Evolutionary conservation across 1,284 basidiomycete species (phyloP).

Genomic region (Sporisorium graminicola): DNA sequence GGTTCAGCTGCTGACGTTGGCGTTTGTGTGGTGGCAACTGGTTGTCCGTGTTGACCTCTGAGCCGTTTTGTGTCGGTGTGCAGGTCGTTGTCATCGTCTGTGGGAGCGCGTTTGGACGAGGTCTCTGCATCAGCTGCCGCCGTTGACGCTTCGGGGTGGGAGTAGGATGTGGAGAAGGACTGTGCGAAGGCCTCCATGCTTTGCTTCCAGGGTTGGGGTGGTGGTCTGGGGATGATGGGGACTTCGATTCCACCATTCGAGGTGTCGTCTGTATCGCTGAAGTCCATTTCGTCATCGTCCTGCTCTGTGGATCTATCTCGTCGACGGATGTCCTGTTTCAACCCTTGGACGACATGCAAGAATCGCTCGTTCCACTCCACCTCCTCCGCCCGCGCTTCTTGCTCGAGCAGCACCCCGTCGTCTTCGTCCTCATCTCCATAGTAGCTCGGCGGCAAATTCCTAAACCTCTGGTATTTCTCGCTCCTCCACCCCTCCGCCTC

Average conservation of each 20-base stretch:
- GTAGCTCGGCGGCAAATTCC: constrained; percentile 86
- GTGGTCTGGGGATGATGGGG: constrained; percentile 50
- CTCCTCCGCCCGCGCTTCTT: constrained; percentile 50
- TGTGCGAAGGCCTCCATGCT: constrained; percentile 16
- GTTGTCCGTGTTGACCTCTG: constrained; percentile 10
- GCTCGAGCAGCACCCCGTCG: constrained; percentile 77
- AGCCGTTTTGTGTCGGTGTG: constrained; percentile 14
- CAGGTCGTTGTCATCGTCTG: not conserved
- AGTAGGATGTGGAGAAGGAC: constrained; percentile 4
- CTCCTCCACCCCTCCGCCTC: constrained; percentile 81
- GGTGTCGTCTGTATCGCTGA: constrained; percentile 14
- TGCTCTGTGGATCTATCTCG: not conserved
- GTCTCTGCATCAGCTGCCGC: not conserved
- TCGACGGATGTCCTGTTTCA: constrained; percentile 13
- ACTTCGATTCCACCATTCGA: constrained; percentile 45
- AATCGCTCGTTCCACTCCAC: constrained; percentile 77
- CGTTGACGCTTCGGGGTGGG: constrained; percentile 9
- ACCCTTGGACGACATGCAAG: constrained; percentile 7
- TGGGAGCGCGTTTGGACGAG: not conserved
- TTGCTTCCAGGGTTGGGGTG: constrained; percentile 50
- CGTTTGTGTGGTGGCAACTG: constrained; percentile 3
- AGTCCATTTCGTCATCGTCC: constrained; percentile 8
- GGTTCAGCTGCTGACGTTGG: not conserved
- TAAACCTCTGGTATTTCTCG: constrained; percentile 87
- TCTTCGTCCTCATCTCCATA: constrained; percentile 92